These are phyloP conservation scores for Kurtzmaniella quercitrusa DNA, from an alignment of 1,139 yeast genomes.

Conservation along the genomic window DNA sequence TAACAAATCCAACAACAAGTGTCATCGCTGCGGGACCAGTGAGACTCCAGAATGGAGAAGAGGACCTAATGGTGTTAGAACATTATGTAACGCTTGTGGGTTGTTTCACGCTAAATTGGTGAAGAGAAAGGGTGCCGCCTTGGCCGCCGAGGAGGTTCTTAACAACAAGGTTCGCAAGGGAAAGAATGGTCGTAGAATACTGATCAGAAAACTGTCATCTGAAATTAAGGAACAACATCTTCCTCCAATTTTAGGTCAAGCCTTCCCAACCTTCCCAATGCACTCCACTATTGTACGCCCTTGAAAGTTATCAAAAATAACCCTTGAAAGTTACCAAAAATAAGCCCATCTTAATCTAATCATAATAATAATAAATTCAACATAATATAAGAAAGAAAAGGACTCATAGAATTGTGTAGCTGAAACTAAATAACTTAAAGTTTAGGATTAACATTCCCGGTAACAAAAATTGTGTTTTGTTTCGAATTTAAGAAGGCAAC, in stretches of 20 bases:
- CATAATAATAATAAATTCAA: not conserved
- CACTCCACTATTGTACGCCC: constrained; percentile 1
- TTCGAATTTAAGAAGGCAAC: too few relatives aligned
- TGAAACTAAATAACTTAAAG: too few relatives aligned
- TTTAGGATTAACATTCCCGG: too few relatives aligned
- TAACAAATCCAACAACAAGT: constrained; percentile 34
- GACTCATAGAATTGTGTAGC: too few relatives aligned
- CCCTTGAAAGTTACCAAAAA: not conserved
- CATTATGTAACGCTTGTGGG: constrained; percentile 89
- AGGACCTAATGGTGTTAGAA: constrained; percentile 82
- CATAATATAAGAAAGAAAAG: too few relatives aligned
- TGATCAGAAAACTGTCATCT: constrained; percentile 27
- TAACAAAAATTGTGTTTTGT: too few relatives aligned
- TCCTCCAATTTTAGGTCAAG: constrained; percentile 1
- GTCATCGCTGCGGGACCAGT: constrained; percentile 61
- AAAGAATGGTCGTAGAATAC: constrained; percentile 42
- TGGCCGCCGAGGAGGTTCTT: constrained; percentile 52
- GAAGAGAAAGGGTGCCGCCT: constrained; percentile 61
- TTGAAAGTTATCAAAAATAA: not conserved
- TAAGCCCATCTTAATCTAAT: not conserved
- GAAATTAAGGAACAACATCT: constrained; percentile 4
- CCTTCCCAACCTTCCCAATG: not conserved
- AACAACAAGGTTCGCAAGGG: constrained; percentile 45
- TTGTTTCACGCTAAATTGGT: constrained; percentile 72
- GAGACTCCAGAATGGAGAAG: constrained; percentile 92